These are phyloP conservation scores for Melaleuca alternifolia DNA, from an alignment of 345 rosid species.

Conservation along the genomic window DNA sequence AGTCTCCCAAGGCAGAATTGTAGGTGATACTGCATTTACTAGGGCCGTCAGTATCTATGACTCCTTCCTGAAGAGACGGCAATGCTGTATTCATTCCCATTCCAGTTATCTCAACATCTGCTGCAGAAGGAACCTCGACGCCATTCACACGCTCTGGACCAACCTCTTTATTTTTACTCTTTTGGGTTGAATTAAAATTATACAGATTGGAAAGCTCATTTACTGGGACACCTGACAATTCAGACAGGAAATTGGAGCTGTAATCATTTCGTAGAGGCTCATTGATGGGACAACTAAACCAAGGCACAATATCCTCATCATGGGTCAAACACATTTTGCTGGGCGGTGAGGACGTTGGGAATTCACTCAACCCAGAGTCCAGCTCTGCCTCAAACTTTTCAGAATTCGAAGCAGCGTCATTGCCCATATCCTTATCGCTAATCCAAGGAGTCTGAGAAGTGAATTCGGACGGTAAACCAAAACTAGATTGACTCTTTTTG, in stretches of 20 bases:
- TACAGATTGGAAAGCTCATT: slow-evolving; percentile 28
- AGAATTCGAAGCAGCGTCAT: slow-evolving; percentile 12
- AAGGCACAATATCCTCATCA: slow-evolving; percentile 61
- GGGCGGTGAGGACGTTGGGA: slow-evolving; percentile 35
- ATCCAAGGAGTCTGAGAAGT: background rate
- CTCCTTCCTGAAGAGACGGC: slow-evolving; percentile 27
- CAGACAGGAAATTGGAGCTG: slow-evolving; percentile 46
- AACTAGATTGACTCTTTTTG: slow-evolving; percentile 21
- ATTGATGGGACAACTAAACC: slow-evolving; percentile 51
- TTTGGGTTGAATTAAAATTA: slow-evolving; percentile 24
- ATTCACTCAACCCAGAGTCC: slow-evolving; percentile 30
- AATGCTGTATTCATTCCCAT: slow-evolving; percentile 18
- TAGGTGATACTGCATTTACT: slow-evolving; percentile 5
- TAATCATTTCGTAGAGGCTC: slow-evolving; percentile 32
- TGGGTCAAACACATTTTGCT: slow-evolving; percentile 39
- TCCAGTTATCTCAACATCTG: slow-evolving; percentile 1
- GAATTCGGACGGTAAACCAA: slow-evolving; percentile 7
- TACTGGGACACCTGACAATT: slow-evolving; percentile 47
- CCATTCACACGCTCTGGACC: slow-evolving; percentile 13
- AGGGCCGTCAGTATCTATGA: slow-evolving; percentile 13
- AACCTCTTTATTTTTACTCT: slow-evolving; percentile 8
- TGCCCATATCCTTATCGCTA: slow-evolving; percentile 16
- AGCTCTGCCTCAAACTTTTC: slow-evolving; percentile 13
- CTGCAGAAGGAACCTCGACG: slow-evolving; percentile 6
- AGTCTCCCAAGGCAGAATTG: background rate